Evolutionary conservation across 164 flowering plant species (phyloP), one percentile per base, ranked within the genome.

Genomic region (Vitis amurensis): DNA sequence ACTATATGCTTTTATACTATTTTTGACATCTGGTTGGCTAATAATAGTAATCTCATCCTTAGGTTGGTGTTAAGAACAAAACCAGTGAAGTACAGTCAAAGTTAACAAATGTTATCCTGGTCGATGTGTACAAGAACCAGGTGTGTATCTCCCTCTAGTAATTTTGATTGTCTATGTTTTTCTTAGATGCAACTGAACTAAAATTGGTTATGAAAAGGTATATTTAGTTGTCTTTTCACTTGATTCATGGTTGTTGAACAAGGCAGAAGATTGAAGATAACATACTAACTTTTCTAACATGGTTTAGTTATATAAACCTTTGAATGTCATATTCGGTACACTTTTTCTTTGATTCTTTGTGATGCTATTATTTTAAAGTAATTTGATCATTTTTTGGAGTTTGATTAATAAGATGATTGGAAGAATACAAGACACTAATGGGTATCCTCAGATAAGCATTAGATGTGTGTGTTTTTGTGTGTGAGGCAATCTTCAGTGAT

Each of bases 51-150:
- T 55, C 61, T 65, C 55, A 29, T 72, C 19, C 80, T 70, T 71
- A 95, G 99, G 98, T 95, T 72, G 99, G 99, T 68, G 87, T 95
- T 23, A 92, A 91, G 86, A 91, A 81, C 78, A 89, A 88, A 80
- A 88, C 92, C 31, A 50, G 83, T 49, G 98, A 93, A 83, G 90
- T 93, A 23, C 94, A 91, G 75, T 86, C 97, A 8, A 95, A 90
- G 84, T 79, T 90, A 63, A 68, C 91, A 55, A 91, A 87, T 85
- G 91, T 70, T 56, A 79, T 93, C 74, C 60, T 91, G 62, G 90
- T 95, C 74, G 99, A 95, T 84, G 90, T 81, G 55, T 85, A 90
- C 78, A 93, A 86, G 78, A 93, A 93, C 79, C 99, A 93, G 99
- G 99, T 93, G 11, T 52, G 77, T 50, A 44, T 69, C 8, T 9